Evolutionary conservation across 208 protist species (phyloP), one percentile per base, ranked within the genome.

Genomic region (Wallacemonas rigidus): DNA sequence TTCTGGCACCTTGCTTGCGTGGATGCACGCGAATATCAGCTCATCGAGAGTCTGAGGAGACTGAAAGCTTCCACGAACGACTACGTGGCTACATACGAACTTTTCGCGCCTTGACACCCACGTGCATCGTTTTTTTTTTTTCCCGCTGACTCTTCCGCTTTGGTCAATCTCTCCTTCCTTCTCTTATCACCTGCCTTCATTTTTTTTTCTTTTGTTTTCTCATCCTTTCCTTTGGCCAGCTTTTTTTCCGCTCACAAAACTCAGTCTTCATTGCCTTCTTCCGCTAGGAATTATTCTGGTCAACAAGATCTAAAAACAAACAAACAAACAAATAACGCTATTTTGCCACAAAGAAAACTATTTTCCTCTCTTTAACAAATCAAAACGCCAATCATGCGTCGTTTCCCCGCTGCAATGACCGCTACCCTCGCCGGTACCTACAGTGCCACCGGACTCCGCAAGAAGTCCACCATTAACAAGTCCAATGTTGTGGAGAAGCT

Each of bases 371-470:
- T 67, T 39, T 55, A 61, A 76, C 51, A 14, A 51, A 51, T 39
- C 73, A 53, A 60, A 61, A 76, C 43, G 72, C 47, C 11, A 44
- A 79, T 72, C 65, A 82, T 90, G 79, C 77, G 81, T 38, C 75
- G 80, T 41, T 67, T 80, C 56, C 55, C 56, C 1, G 40, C 14
- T 60, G 78, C 62, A 11, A 56, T 71, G 14, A 57, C 68, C 38
- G 41, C 40, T 47, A 70, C 67, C 45, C 74, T 74, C 39, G 38
- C 55, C 6, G 26, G 44, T 54, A 47, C 50, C 47, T 43, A 26
- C 26, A 26, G 26, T 26, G 26, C 26, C 26, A 26, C 65, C 45
- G 11, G 45, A 57, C 12, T 40, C 38, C 50, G 54, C 54, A 51
- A 38, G 68, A 47, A 64, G 43, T 9, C 62, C 55, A 48, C 63